phyloP scores from a whole-genome alignment of 2,329 filamentous ascomycete species.

The Myriosclerotinia curreyana region DNA sequence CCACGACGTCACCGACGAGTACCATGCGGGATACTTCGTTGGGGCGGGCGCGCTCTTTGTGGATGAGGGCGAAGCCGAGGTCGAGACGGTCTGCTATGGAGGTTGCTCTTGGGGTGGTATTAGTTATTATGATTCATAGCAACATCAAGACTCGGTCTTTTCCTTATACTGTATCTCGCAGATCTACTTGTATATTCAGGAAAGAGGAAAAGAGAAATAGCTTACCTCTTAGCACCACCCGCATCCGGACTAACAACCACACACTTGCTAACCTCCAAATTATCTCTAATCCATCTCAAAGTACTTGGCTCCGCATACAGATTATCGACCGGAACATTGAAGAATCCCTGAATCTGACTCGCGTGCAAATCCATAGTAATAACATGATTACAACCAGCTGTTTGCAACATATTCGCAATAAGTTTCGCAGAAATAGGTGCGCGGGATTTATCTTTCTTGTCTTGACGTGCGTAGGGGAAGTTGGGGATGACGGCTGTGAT shows the following conservation, averaged over 20 bases:
- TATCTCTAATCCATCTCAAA: slow-evolving; percentile 85
- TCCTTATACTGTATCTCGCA: not conserved
- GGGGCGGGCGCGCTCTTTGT: slow-evolving; percentile 90
- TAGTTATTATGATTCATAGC: not conserved
- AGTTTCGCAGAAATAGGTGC: slow-evolving; percentile 96
- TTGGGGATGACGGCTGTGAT: slow-evolving; percentile 96
- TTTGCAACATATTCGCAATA: slow-evolving; percentile 97
- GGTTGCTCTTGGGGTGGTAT: slow-evolving; percentile 58
- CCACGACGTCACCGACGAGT: slow-evolving; percentile 88
- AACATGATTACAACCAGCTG: slow-evolving; percentile 86
- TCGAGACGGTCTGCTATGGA: slow-evolving; percentile 91
- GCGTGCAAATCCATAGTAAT: slow-evolving; percentile 97
- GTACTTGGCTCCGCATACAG: slow-evolving; percentile 93
- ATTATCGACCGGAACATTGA: slow-evolving; percentile 74
- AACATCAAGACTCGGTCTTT: too few relatives aligned
- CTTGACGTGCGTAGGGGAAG: slow-evolving; percentile 93
- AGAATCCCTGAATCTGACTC: slow-evolving; percentile 93
- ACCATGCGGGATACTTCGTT: slow-evolving; percentile 93
- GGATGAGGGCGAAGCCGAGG: slow-evolving; percentile 87
- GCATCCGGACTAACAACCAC: slow-evolving; percentile 95
- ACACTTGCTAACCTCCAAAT: slow-evolving; percentile 75
- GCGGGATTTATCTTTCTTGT: slow-evolving; percentile 95
- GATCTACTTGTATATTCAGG: not conserved
- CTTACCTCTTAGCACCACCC: slow-evolving; percentile 82
- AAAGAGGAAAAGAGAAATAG: slow-evolving; percentile 17